Base-by-base conservation (phyloP, 2,329 filamentous ascomycete genomes). In the Erysiphe pulchra region DNA sequence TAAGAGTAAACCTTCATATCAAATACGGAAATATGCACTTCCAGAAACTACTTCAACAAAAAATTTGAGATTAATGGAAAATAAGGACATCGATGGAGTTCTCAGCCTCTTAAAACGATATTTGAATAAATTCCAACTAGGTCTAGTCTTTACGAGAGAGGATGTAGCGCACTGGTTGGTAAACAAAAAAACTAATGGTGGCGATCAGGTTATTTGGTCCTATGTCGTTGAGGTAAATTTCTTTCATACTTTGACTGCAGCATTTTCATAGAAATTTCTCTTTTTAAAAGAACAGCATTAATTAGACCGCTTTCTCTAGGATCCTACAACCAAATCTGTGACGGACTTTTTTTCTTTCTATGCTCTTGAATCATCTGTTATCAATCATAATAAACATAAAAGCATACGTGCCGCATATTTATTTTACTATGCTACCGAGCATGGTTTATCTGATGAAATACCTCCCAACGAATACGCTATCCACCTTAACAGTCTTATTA, bases 291-390 rank as follows among this genome's bases (percentile, higher is more conserved):
- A 6, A 24, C 31, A 20, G 13, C 17, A 10, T 10, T 31, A 9
- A 20, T 39, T 32, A 24, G 20, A 31, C 36, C 30, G 38, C 37
- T 33, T 9, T 12, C 7, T 8, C 16, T 30, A 46, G 44, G 71
- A 79, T 45, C 62, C 69, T 0, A 54, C 73, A 42, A 75, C 77
- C 44, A 72, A 80, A 50, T 37, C 44, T 16, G 82, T 98, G 57
- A 94, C 84, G 34, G 90, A 98, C 62, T 94, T 93, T 64, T 80
- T 94, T 64, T 94, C 85, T 34, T 98, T 95, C 65, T 98, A 95
- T 68, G 77, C 76, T 57, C 77, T 98, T 32, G 85, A 93, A 60
- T 93, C 85, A 14, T 90, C 84, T 1, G 80, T 94, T 48, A 92
- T 98, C 55, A 77, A 79, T 53, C 75, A 84, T 57, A 65, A 73